Evolutionary conservation across 2,329 filamentous ascomycete species (phyloP).

Genomic region (Colletotrichum agaves): DNA sequence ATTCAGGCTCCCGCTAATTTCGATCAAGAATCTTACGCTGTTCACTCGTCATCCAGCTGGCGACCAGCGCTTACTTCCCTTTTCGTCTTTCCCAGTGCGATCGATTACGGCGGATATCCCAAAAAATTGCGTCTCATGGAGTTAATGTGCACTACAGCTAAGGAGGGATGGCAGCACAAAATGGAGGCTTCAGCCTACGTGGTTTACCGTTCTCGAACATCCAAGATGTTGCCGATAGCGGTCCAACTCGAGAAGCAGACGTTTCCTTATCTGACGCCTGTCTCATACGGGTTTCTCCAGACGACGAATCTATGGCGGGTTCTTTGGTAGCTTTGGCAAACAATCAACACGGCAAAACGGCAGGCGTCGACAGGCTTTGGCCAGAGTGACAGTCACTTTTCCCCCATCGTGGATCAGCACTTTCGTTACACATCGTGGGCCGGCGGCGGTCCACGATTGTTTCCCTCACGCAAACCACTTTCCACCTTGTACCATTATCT

Average conservation of each 20-base stretch:
- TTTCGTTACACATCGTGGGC: slow-evolving; percentile 36
- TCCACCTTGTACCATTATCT: slow-evolving; percentile 40
- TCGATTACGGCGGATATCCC: slow-evolving; percentile 38
- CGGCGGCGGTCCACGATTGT: slow-evolving; percentile 28
- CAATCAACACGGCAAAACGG: slow-evolving; percentile 38
- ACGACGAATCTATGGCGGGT: slow-evolving; percentile 34
- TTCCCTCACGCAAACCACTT: slow-evolving; percentile 33
- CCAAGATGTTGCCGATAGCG: slow-evolving; percentile 13
- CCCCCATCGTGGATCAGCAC: slow-evolving; percentile 37
- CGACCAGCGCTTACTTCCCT: slow-evolving; percentile 15
- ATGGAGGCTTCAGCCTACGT: slow-evolving; percentile 35
- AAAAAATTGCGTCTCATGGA: slow-evolving; percentile 38
- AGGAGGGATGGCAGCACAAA: slow-evolving; percentile 36
- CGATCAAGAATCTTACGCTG: neutral
- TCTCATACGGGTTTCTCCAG: slow-evolving; percentile 1
- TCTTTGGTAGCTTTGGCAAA: slow-evolving; percentile 40
- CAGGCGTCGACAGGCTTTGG: slow-evolving; percentile 39
- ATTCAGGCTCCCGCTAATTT: slow-evolving; percentile 44
- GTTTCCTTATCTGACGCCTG: slow-evolving; percentile 1
- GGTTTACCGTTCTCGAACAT: slow-evolving; percentile 8
- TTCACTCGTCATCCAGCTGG: slow-evolving; percentile 9
- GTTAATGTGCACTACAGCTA: slow-evolving; percentile 39
- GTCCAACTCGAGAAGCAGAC: slow-evolving; percentile 10
- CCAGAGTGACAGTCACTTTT: slow-evolving; percentile 35
- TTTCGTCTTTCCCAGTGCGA: slow-evolving; percentile 29